phyloP scores from a whole-genome alignment of 2,329 filamentous ascomycete species.

The Diaporthe longicolla region DNA sequence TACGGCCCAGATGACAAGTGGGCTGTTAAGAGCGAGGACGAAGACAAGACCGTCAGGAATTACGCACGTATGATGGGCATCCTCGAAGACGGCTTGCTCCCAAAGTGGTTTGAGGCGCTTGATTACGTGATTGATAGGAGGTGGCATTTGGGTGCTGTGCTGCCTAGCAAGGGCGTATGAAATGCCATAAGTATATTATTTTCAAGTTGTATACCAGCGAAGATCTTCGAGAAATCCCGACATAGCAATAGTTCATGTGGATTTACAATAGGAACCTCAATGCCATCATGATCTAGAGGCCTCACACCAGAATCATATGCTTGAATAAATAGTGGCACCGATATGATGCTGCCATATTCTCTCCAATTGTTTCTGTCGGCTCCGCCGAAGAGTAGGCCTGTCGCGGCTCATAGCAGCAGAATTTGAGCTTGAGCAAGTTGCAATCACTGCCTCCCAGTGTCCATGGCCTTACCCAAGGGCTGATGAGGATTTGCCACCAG shows the following conservation, averaged over 20 bases:
- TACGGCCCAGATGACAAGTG: constrained; percentile 11
- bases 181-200: background rate
- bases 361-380: too few relatives aligned
- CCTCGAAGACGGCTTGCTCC: constrained; percentile 13
- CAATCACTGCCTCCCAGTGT: too few relatives aligned
- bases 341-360: background rate
- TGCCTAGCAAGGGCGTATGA: background rate
- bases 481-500: too few relatives aligned
- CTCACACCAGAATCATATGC: background rate
- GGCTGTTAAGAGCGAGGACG: background rate
- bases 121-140: constrained; percentile 24
- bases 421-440: too few relatives aligned
- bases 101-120: constrained; percentile 14
- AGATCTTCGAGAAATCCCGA: too few relatives aligned
- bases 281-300: too few relatives aligned
- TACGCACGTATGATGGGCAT: constrained; percentile 24
- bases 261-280: background rate
- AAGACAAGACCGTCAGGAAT: constrained; percentile 9
- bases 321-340: background rate
- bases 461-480: too few relatives aligned
- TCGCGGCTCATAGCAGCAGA: background rate
- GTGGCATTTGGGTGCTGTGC: constrained; percentile 8
- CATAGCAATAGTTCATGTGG: fast-evolving
- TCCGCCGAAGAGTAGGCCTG: background rate
- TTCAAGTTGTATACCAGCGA: too few relatives aligned